A percentile compares a stretch with the other conserved stretches of the same genome.
Conservation (phyloP, 1,284 basidiomycete genomes). For the Phellinidium pouzarii region DNA sequence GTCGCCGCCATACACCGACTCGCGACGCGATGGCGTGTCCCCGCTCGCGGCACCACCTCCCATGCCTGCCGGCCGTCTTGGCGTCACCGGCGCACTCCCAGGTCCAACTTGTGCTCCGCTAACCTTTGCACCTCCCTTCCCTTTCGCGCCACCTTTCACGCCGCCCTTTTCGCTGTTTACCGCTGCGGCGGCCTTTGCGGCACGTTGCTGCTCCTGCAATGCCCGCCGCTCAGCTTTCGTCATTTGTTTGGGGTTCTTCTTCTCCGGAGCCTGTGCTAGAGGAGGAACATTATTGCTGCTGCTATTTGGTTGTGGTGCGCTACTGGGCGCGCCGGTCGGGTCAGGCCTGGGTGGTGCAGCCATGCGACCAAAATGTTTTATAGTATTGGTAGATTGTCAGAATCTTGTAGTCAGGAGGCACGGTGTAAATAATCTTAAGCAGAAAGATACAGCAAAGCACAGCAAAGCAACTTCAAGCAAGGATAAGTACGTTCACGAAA, state of each 20-base stretch:
- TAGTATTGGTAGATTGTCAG: not conserved
- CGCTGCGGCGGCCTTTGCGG: conserved; percentile 49
- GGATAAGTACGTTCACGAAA: too few relatives aligned
- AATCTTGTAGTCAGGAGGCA: too few relatives aligned
- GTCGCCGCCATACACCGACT: conserved; percentile 22
- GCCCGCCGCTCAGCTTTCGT: conserved; percentile 77
- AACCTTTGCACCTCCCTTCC: conserved; percentile 9
- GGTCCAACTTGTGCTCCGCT: not conserved
- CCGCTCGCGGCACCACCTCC: conserved; percentile 3
- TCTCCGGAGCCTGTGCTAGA: conserved; percentile 28
- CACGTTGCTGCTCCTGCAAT: conserved; percentile 72
- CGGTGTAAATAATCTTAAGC: conserved; percentile 1
- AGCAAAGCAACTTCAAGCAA: too few relatives aligned
- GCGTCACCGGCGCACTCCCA: not conserved
- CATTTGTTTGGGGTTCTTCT: conserved; percentile 58
- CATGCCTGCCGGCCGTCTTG: conserved; percentile 9
- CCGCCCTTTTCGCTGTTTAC: conserved; percentile 20
- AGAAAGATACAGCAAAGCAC: not conserved
- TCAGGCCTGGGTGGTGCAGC: conserved; percentile 4
- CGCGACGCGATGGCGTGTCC: conserved; percentile 18
- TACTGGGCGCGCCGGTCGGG: not conserved
- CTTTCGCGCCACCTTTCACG: conserved; percentile 18
- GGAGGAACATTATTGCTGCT: conserved; percentile 23
- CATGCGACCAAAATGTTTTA: not conserved
- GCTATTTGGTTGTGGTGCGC: conserved; percentile 27